Percentiles rank a stretch among this genome's conserved stretches.
Evolutionary conservation across 805 yeast genomes (phyloP).

Genomic region (Blastobotrys mokoenaii): DNA sequence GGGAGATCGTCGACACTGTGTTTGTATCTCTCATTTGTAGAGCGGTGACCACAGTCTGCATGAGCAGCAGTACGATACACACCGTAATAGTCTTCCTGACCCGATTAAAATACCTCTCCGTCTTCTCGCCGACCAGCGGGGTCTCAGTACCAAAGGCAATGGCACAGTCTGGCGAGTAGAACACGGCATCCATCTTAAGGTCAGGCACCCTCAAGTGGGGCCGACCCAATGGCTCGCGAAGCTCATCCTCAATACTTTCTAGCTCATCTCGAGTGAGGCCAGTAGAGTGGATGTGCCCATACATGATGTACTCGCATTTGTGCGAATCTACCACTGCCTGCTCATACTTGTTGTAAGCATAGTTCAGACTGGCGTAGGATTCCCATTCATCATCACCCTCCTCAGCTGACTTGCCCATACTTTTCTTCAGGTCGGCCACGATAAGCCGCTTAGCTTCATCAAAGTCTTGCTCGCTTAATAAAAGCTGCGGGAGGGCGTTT

Average conservation of each 20-base stretch:
- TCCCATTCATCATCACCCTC: not conserved
- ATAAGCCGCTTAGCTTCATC: slow-evolving; percentile 54
- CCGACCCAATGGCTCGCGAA: slow-evolving; percentile 65
- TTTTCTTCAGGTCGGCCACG: slow-evolving; percentile 8
- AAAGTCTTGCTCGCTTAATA: slow-evolving; percentile 56
- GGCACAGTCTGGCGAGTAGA: slow-evolving; percentile 91
- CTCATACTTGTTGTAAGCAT: slow-evolving; percentile 49
- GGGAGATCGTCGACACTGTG: slow-evolving; percentile 74
- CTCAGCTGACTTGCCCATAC: slow-evolving; percentile 4
- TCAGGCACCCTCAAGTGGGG: slow-evolving; percentile 58
- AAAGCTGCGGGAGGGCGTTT: slow-evolving; percentile 31
- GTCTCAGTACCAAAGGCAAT: slow-evolving; percentile 35
- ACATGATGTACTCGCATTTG: slow-evolving; percentile 65
- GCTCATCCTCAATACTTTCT: slow-evolving; percentile 60
- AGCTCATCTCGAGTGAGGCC: slow-evolving; percentile 45
- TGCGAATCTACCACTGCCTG: slow-evolving; percentile 38
- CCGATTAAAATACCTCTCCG: slow-evolving; percentile 35
- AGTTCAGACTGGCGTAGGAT: slow-evolving; percentile 39
- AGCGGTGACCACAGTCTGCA: slow-evolving; percentile 50
- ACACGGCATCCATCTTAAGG: slow-evolving; percentile 46
- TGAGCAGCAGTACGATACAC: slow-evolving; percentile 38
- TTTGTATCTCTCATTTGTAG: slow-evolving; percentile 62
- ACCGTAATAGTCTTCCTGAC: slow-evolving; percentile 36
- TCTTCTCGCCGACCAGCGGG: slow-evolving; percentile 44
- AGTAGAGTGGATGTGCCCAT: slow-evolving; percentile 61